These are phyloP conservation scores for Fraxinus velutina DNA, from an alignment of 305 asterid species.

Conservation along the genomic window DNA sequence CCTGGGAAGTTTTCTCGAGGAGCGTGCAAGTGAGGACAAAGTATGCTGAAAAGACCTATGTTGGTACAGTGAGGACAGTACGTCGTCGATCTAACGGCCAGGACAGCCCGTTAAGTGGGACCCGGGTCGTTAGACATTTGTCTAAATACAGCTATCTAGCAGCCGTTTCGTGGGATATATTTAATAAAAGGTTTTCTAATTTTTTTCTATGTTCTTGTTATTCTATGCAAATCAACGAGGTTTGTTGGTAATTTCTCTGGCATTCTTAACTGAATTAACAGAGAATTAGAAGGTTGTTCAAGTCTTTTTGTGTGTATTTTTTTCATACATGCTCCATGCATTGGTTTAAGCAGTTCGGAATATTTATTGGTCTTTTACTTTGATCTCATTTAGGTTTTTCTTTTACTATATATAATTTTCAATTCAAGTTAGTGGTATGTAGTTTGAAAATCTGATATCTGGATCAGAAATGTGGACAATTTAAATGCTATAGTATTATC, in stretches of 20 bases:
- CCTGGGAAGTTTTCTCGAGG: too few species aligned
- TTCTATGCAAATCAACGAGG: neutral
- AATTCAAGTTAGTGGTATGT: neutral
- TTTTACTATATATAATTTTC: neutral
- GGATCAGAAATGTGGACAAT: neutral
- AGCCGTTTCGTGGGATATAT: neutral
- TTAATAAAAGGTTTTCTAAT: neutral
- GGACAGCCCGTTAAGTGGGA: too few species aligned
- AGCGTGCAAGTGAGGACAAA: too few species aligned
- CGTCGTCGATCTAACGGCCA: too few species aligned
- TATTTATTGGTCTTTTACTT: neutral
- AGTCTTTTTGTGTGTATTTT: conserved; percentile 12
- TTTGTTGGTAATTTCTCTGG: neutral
- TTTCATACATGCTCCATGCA: neutral
- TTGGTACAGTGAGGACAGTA: too few species aligned
- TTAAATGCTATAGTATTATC: neutral
- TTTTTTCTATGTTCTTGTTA: neutral
- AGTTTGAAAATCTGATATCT: neutral
- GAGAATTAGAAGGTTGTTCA: neutral
- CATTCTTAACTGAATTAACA: neutral
- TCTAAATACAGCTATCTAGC: neutral
- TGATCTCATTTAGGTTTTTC: neutral
- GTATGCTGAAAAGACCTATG: too few species aligned
- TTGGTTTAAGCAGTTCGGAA: conserved; percentile 3
- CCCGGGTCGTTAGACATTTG: neutral